Percentiles rank a stretch among this genome's conserved stretches.
Evolutionary conservation across 2,329 filamentous ascomycete species (phyloP).

Genomic region (Apiospora marii): DNA sequence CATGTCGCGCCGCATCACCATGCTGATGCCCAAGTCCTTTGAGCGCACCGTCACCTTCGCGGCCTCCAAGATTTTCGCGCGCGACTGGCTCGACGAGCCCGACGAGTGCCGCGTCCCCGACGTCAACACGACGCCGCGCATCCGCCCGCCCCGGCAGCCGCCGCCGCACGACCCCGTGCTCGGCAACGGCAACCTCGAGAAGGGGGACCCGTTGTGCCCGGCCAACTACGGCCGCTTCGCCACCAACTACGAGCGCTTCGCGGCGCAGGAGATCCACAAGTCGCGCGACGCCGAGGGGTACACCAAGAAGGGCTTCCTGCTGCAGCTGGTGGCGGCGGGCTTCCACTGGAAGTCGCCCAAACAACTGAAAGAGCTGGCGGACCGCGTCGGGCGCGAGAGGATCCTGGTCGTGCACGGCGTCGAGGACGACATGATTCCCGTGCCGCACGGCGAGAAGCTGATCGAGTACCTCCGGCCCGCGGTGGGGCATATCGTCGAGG

Average conservation of each 20-base stretch:
- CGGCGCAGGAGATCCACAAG: conserved; percentile 81
- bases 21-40: conserved; percentile 74
- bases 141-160: conserved; percentile 38
- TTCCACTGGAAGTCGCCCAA: conserved; percentile 78
- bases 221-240: conserved; percentile 63
- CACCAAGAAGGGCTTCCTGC: conserved; percentile 71
- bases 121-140: conserved; percentile 47
- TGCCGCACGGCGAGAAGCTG: conserved; percentile 73
- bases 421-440: conserved; percentile 78
- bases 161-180: conserved; percentile 12
- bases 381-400: conserved; percentile 73
- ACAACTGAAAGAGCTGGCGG: conserved; percentile 72
- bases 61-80: conserved; percentile 71
- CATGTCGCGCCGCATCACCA: conserved; percentile 60
- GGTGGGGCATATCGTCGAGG: conserved; percentile 69
- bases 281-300: conserved; percentile 67
- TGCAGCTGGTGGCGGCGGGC: conserved; percentile 80
- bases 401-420: conserved; percentile 83
- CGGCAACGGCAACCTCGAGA: conserved; percentile 13
- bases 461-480: conserved; percentile 70
- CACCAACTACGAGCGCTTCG: conserved; percentile 83
- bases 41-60: conserved; percentile 72
- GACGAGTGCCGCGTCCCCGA: conserved; percentile 65
- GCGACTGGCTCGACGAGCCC: conserved; percentile 66
- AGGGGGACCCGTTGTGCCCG: background rate